Base-by-base conservation (phyloP, 176 grass and related monocot genomes). In the Eragrostis nindensis region DNA sequence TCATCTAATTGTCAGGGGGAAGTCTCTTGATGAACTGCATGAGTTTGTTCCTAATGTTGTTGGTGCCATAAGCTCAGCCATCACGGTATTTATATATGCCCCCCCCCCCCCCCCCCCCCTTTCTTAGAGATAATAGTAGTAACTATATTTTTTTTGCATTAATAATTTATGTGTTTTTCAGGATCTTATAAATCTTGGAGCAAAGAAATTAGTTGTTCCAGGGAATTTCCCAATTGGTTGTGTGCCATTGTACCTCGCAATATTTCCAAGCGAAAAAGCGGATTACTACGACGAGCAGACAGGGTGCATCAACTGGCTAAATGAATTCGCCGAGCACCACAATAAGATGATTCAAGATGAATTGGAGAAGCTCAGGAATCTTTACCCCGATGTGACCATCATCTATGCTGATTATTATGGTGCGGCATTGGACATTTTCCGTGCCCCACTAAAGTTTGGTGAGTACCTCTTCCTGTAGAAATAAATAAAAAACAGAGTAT, bases 361-460 rank as follows among this genome's bases (percentile, higher is more conserved):
- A 56, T 30, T 97, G 62, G 82, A 91, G 62, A 78, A 73, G 45
- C 80, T 97, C 17, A 85, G 80, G 82, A 70, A 70, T 44, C 83
- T 86, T 88, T 73, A 97, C 68, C 86, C 90, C 69, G 83, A 91
- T 74, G 78, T 89, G 50, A 89, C 88, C 24, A 69, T 97, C 78
- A 83, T 93, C 76, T 91, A 97, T 89, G 94, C 94, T 45, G 91
- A 97, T 83, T 97, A 97, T 85, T 97, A 89, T 85, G 94, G 83
- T 38, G 86, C 94, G 80, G 65, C 88, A 71, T 85, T 89, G 84
- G 85, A 80, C 73, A 89, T 97, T 69, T 97, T 80, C 71, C 94
- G 66, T 21, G 19, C 80, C 27, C 94, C 94, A 54, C 88, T 90
- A 38, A 81, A 97, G 68, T 97, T 89, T 77, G 94, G 94, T 97